Evolutionary conservation across 164 flowering plant genomes (phyloP), one percentile per base, ranked within the genome.

Genomic region (Magnolia officinalis): DNA sequence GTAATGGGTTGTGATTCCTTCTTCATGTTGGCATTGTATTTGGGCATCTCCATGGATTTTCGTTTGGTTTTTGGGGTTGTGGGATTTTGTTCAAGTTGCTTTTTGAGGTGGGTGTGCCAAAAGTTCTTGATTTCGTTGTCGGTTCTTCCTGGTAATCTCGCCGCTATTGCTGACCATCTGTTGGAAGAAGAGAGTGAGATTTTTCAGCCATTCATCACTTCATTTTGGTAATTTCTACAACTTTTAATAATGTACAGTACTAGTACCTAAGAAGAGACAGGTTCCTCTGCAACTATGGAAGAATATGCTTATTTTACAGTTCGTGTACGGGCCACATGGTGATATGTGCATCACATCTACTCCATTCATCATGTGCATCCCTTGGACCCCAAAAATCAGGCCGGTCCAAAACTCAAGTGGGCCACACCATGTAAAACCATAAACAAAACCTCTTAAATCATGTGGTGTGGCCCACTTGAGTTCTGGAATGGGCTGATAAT

Each of bases 121-220:
- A 87, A 85, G 80, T 88, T 88, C 72, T 88, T 87, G 2, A 88
- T 87, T 63, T 88, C 89, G 58, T 88, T 88, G 73, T 88, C 91
- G 11, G 91, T 88, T 69, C 91, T 66, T 64, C 91, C 91, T 0
- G 91, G 89, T 63, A 88, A 75, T 76, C 78, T 84, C 2, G 91
- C 82, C 63, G 91, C 91, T 13, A 88, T 88, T 0, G 86, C 85
- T 0, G 91, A 88, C 91, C 91, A 88, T 63, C 78, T 81, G 78
- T 19, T 16, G 51, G 37, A 37, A 31, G 20, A 69, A 69, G 8
- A 45, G 26, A 13, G 37, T 67, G 3, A 67, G 37, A 10, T 8
- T 64, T 64, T 21, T 21, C 67, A 37, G 45, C 45, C 45, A 37
- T 37, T 37, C 6, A 37, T 37, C 45, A 37, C 45, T 37, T 65